Conservation (phyloP, 768 basidiomycete genomes). For the Hirschioporus abietinus region DNA sequence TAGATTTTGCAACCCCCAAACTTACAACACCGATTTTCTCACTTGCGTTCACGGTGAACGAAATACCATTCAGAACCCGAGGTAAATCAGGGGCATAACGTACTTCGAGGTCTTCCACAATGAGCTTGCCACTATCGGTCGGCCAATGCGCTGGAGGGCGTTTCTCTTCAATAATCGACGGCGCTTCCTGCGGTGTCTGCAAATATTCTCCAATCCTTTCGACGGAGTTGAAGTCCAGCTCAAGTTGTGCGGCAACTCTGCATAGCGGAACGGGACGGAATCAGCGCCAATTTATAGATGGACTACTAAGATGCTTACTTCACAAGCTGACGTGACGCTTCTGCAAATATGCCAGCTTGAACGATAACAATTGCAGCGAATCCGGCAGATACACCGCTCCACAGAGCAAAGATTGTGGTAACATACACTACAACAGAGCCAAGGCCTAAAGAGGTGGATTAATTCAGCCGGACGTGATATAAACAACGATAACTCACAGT, state of each 20-base stretch:
- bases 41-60: constrained; percentile 52
- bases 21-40: constrained; percentile 68
- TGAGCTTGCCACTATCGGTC: constrained; percentile 39
- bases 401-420: constrained; percentile 64
- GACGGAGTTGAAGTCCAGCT: constrained; percentile 70
- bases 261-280: constrained; percentile 8
- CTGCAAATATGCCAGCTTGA: constrained; percentile 64
- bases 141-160: constrained; percentile 76
- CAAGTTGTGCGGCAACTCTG: constrained; percentile 63
- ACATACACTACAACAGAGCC: constrained; percentile 67
- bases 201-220: constrained; percentile 72
- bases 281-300: not conserved
- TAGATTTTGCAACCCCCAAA: constrained; percentile 10
- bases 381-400: constrained; percentile 50
- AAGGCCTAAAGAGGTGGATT: constrained; percentile 35
- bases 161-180: constrained; percentile 46
- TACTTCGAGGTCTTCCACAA: constrained; percentile 54
- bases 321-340: constrained; percentile 61
- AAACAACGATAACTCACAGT: constrained; percentile 38
- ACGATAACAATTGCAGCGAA: constrained; percentile 68
- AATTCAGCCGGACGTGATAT: not conserved
- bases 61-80: constrained; percentile 49
- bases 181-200: constrained; percentile 62
- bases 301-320: constrained; percentile 29
- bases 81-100: constrained; percentile 61